Conservation (phyloP, 805 yeast species). For the Komagataella phaffii region DNA sequence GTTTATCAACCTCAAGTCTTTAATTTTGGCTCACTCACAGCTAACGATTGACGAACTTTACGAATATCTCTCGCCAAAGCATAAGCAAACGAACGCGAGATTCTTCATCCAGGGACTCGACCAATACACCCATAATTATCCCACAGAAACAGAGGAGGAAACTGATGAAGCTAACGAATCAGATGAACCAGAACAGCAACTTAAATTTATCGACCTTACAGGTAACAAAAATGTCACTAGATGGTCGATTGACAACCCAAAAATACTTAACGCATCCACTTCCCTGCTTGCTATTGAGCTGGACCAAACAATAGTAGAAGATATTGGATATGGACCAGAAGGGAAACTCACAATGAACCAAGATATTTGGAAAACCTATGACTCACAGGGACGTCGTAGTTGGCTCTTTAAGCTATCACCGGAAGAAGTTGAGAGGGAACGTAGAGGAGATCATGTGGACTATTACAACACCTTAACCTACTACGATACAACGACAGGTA, state of each 20-base stretch:
- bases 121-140: background rate
- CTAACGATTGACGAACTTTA: slow-evolving; percentile 23
- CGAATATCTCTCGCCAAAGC: slow-evolving; percentile 16
- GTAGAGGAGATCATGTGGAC: slow-evolving; percentile 11
- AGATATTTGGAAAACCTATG: slow-evolving; percentile 34
- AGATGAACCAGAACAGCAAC: slow-evolving; percentile 11
- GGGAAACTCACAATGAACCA: slow-evolving; percentile 19
- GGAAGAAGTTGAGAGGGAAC: slow-evolving; percentile 10
- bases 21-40: slow-evolving; percentile 25
- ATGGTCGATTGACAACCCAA: slow-evolving; percentile 42
- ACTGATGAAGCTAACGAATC: background rate
- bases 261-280: slow-evolving; percentile 28
- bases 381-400: slow-evolving; percentile 57
- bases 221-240: slow-evolving; percentile 46
- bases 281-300: slow-evolving; percentile 55
- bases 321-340: slow-evolving; percentile 22
- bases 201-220: slow-evolving; percentile 53
- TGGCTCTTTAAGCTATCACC: slow-evolving; percentile 50
- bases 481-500: slow-evolving; percentile 54
- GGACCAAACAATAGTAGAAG: slow-evolving; percentile 40
- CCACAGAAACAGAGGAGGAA: background rate
- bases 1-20: slow-evolving; percentile 27
- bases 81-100: background rate
- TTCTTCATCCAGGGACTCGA: background rate
- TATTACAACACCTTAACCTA: slow-evolving; percentile 27